Percentiles rank a stretch among this genome's conserved stretches.
These are phyloP conservation scores for Aureobasidium sp. DNA, from an alignment of 2,329 filamentous ascomycete species.

Conservation along the genomic window DNA sequence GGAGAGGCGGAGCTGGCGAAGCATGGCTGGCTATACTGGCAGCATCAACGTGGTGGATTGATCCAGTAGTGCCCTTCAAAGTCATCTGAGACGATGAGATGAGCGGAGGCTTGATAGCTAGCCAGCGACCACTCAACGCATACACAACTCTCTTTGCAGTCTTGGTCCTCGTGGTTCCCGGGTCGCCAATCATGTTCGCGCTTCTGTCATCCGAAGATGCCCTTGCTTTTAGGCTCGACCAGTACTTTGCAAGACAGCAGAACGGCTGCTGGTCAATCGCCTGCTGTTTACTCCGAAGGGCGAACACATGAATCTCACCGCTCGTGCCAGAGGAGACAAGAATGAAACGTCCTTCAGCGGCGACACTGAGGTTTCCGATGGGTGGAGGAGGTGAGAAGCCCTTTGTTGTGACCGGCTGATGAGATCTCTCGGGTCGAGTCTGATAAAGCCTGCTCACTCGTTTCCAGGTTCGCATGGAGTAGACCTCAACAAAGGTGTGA, in stretches of 20 bases:
- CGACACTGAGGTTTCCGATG: slow-evolving; percentile 65
- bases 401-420: slow-evolving; percentile 51
- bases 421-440: slow-evolving; percentile 56
- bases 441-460: slow-evolving; percentile 67
- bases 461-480: slow-evolving; percentile 70
- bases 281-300: slow-evolving; percentile 27
- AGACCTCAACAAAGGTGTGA: slow-evolving; percentile 83
- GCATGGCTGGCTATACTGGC: slow-evolving; percentile 53
- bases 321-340: slow-evolving; percentile 72
- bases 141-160: not conserved
- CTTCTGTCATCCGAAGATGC: not conserved
- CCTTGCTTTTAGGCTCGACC: slow-evolving; percentile 53
- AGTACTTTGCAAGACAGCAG: slow-evolving; percentile 77
- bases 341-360: slow-evolving; percentile 64
- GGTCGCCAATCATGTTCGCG: not conserved
- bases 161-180: not conserved
- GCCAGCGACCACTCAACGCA: slow-evolving; percentile 64
- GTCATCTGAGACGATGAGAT: slow-evolving; percentile 64
- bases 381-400: slow-evolving; percentile 63
- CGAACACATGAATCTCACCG: slow-evolving; percentile 78
- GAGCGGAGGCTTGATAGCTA: slow-evolving; percentile 65
- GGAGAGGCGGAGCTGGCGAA: slow-evolving; percentile 61
- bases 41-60: slow-evolving; percentile 42
- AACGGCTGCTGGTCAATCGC: slow-evolving; percentile 35
- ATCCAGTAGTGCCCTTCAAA: slow-evolving; percentile 51